These are phyloP conservation scores for Diaporthe longicolla DNA, from an alignment of 2,329 filamentous ascomycete genomes.

Conservation along the genomic window DNA sequence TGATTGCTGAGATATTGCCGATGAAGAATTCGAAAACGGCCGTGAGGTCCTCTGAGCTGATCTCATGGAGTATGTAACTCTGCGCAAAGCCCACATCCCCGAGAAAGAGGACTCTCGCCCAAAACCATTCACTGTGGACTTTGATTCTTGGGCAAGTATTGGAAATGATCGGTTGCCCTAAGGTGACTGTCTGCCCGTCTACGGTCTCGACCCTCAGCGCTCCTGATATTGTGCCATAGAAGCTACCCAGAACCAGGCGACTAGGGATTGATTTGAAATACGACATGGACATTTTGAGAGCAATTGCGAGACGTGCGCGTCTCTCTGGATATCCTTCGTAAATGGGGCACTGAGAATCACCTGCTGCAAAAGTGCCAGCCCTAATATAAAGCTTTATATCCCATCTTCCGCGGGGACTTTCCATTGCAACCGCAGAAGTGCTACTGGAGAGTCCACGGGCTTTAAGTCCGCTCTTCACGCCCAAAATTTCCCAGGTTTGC, in stretches of 20 bases:
- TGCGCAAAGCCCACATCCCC: slow-evolving; percentile 41
- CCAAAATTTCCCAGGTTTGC: background rate
- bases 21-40: slow-evolving; percentile 41
- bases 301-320: background rate
- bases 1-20: slow-evolving; percentile 30
- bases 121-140: slow-evolving; percentile 36
- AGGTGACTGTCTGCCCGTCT: background rate
- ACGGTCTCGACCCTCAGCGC: slow-evolving; percentile 20
- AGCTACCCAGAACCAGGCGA: slow-evolving; percentile 29
- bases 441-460: too few species aligned
- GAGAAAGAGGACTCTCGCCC: slow-evolving; percentile 35
- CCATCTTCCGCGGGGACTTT: background rate
- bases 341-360: background rate
- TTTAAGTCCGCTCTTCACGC: background rate
- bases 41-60: slow-evolving; percentile 38
- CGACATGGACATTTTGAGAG: background rate
- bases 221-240: slow-evolving; percentile 18
- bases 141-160: background rate
- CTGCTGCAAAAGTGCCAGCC: background rate
- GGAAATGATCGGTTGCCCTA: background rate
- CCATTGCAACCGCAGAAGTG: background rate
- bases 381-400: background rate
- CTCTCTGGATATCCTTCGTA: background rate
- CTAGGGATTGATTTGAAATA: slow-evolving; percentile 17
- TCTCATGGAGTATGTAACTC: slow-evolving; percentile 41